Base-by-base conservation (phyloP, 305 asterid species). In the Solanum hybrid region DNA sequence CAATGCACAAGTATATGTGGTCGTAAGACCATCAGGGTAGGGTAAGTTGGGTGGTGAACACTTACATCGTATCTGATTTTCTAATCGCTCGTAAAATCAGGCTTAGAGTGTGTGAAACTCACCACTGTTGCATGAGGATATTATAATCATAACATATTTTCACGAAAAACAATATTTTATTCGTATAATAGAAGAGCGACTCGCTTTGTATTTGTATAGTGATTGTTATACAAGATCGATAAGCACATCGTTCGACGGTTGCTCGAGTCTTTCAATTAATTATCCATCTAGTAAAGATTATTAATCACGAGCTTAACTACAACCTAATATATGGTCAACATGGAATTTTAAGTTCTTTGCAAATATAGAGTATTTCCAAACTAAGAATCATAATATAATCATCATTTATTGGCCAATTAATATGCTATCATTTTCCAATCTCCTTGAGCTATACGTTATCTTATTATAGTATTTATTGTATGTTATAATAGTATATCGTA, bases 1-100 rank as follows among this genome's bases (percentile, higher is more conserved):
- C 24, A 57, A 57, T 16, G 5, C 69, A 57, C 69, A 57, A 57
- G 69, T 57, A 18, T 57, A 57, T 57, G 69, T 57, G 64, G 3
- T 51, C n/a, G 67, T 18, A 16, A 51, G n/a, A 51, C 67, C 4
- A 7, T 6, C 67, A 57, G 10, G 5, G 24, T 57, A 51, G 67
- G 69, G 10, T 57, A 18, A 6, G 69, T 0, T 0, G 2, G 69
- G 69, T 57, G 69, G 69, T 57, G 18, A 57, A 20, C n/a, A 57
- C 2, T 57, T 3, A 18, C 2, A 1, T 57, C 0, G 10, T 18
- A 57, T 57, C 2, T 0, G 1, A 57, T 57, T 7, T 57, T 57
- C 11, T 57, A 57, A 57, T 3, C 2, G 10, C 0, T 0, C 0
- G 1, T 51, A 51, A 51, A 0, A 51, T 16, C 3, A 2, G 2